Conservation (phyloP, 164 flowering plant genomes). For the Umbellularia californica region DNA sequence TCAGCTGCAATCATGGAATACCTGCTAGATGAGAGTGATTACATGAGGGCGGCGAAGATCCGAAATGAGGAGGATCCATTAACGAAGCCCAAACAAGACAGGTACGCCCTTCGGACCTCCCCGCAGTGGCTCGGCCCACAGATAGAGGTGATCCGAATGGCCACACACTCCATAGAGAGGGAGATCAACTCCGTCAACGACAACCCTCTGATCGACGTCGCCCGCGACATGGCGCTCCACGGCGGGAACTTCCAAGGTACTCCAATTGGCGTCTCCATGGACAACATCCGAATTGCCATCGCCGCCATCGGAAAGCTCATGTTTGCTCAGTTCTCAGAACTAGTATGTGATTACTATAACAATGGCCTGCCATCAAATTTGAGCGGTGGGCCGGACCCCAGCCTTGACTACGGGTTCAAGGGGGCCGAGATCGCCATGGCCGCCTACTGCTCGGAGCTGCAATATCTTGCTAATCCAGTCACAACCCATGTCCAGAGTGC, state of each 20-base stretch:
- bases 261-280: conserved; percentile 35
- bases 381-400: conserved; percentile 27
- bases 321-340: conserved; percentile 23
- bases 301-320: conserved; percentile 33
- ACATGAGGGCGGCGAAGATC: conserved; percentile 27
- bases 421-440: conserved; percentile 26
- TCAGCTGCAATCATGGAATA: conserved; percentile 31
- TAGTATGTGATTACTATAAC: conserved; percentile 30
- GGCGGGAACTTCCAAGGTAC: conserved; percentile 26
- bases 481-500: conserved; percentile 23
- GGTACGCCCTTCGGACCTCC: conserved; percentile 34
- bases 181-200: conserved; percentile 29
- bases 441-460: conserved; percentile 24
- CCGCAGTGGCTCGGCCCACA: conserved; percentile 31
- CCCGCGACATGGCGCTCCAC: conserved; percentile 19
- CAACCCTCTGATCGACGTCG: conserved; percentile 26
- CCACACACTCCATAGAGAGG: conserved; percentile 34
- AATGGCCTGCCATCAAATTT: conserved; percentile 31
- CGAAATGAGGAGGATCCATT: conserved; percentile 32
- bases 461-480: conserved; percentile 23
- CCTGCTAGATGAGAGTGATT: conserved; percentile 26
- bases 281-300: conserved; percentile 29
- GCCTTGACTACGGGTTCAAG: conserved; percentile 19
- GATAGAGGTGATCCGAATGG: conserved; percentile 33
- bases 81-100: conserved; percentile 40